phyloP scores from a whole-genome alignment of 805 yeast species.

The Candida namnaoensis region DNA sequence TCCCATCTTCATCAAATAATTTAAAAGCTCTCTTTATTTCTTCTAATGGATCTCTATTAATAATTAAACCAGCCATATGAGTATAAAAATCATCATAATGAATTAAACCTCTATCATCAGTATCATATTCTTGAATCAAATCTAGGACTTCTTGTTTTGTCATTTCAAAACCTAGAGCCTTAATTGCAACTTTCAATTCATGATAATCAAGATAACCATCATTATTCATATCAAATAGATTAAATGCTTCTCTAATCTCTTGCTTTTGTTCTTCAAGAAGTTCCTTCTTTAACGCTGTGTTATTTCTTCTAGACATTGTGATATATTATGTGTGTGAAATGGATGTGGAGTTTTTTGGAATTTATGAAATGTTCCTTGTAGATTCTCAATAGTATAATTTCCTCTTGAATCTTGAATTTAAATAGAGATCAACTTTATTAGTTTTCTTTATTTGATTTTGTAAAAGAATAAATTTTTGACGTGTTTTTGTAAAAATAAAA shows the following conservation, averaged over 20 bases:
- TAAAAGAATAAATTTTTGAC: too few species aligned
- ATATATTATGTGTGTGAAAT: too few species aligned
- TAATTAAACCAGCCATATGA: constrained; percentile 72
- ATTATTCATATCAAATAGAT: constrained; percentile 83
- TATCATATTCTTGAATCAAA: constrained; percentile 73
- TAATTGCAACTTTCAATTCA: constrained; percentile 85
- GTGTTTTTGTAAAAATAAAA: too few species aligned
- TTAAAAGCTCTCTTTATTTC: constrained; percentile 87
- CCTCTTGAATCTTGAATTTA: too few species aligned
- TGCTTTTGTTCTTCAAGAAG: constrained; percentile 80
- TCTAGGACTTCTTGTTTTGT: constrained; percentile 67
- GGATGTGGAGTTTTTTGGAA: too few species aligned
- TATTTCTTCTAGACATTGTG: not conserved
- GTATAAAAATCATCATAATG: constrained; percentile 76
- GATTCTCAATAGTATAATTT: too few species aligned
- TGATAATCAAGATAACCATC: constrained; percentile 90
- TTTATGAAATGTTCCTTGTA: too few species aligned
- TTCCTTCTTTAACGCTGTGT: constrained; percentile 39
- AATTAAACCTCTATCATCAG: constrained; percentile 64
- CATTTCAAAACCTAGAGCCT: constrained; percentile 88
- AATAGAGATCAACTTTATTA: too few species aligned
- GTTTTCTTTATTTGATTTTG: too few species aligned
- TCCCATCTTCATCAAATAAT: constrained; percentile 79
- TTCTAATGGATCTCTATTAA: constrained; percentile 85
- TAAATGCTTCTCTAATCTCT: constrained; percentile 88